Percentiles rank a stretch among this genome's conserved stretches.
Evolutionary conservation across 225 moss, liverwort and hornwort genomes (phyloP).

Genomic region (Thuidium tamariscinum): DNA sequence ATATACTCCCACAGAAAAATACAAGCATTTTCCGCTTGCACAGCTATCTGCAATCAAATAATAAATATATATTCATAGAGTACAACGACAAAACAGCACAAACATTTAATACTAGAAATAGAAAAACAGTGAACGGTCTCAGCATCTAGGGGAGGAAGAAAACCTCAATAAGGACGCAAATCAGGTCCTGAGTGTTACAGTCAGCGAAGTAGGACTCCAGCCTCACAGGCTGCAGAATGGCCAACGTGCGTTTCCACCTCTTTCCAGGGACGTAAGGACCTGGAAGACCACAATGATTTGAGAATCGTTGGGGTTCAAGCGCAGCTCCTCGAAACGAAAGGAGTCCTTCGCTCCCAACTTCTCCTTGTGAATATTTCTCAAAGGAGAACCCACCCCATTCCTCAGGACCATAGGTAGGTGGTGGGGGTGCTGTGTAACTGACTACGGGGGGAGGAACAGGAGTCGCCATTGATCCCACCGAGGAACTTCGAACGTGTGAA

Average conservation of each 20-base stretch:
- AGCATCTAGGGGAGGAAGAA: neutral
- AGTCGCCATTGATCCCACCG: slow-evolving; percentile 43
- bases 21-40: neutral
- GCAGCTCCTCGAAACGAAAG: slow-evolving; percentile 93
- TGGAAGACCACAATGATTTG: slow-evolving; percentile 77
- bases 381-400: slow-evolving; percentile 74
- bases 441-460: slow-evolving; percentile 37
- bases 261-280: slow-evolving; percentile 94
- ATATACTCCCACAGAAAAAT: neutral
- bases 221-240: slow-evolving; percentile 76
- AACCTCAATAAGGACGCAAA: slow-evolving; percentile 96
- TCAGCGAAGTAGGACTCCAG: slow-evolving; percentile 89
- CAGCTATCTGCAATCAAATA: neutral
- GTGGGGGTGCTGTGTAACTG: slow-evolving; percentile 34
- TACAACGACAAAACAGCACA: neutral
- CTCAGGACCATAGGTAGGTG: slow-evolving; percentile 77
- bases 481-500: slow-evolving; percentile 66
- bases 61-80: neutral
- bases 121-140: neutral
- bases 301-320: slow-evolving; percentile 95
- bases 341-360: slow-evolving; percentile 95
- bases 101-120: neutral
- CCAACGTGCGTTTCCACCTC: slow-evolving; percentile 87
- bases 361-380: slow-evolving; percentile 62
- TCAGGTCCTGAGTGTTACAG: slow-evolving; percentile 89